Evolutionary conservation across 2,329 filamentous ascomycete genomes (phyloP), one percentile per base, ranked within the genome.

Genomic region (Cadophora sp.): DNA sequence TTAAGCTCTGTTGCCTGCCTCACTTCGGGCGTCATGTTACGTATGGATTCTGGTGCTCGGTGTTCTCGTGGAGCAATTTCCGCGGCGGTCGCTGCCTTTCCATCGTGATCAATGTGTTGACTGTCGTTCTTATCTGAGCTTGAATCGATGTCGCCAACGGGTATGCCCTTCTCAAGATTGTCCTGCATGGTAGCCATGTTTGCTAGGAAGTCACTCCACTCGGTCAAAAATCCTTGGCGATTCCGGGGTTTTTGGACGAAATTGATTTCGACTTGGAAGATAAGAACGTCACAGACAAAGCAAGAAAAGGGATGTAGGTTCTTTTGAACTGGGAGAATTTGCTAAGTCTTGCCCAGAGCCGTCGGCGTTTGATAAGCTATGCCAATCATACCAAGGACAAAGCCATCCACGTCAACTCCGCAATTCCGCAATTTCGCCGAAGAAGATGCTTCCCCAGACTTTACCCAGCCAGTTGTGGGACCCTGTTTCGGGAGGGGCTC

Each of bases 1-100:
- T 81, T 84, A 67, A 79, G 82, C 76, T 93, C 90, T 1, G 87
- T 80, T 6, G 76, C 73, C 0, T 77, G 65, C 46, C 86, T 82
- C 71, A 87, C 80, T 71, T 87, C 86, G 0, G 81, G 79, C 1
- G 83, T 82, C 74, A 89, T 79, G 58, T 82, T 77, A 37, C 80
- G 78, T 63, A 83, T 76, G 48, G 79, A 73, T 34, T 73, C 75
- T 4, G 75, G 75, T 12, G 72, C 65, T 65, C 76, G 40, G 7
- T 61, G 62, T 27, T 24, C 2, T 37, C 60, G 59, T 11, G 59
- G 59, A 8, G 51, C 34, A 46, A 56, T 26, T 8, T 46, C 50
- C 22, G 58, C 24, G 34, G 31, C 34, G 6, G 31, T 27, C 4
- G 43, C 26, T 34, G 61, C 65, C 27, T 69, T 68, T n/a, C 53